Base-by-base conservation (phyloP, 2,329 filamentous ascomycete genomes). In the Aspergillus neoniger region DNA sequence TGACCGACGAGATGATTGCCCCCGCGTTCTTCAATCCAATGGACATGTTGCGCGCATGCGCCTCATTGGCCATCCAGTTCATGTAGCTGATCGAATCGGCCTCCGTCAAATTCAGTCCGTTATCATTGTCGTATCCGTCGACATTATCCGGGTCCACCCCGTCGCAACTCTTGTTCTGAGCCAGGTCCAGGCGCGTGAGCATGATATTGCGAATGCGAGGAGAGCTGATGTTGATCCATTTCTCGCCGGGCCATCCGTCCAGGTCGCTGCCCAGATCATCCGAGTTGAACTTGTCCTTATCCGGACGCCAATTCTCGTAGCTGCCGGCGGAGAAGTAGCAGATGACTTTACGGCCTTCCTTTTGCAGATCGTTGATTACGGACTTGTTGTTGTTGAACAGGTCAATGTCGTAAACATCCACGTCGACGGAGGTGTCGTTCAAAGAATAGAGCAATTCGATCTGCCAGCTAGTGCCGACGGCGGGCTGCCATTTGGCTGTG, bases 271-370 rank as follows among this genome's bases (percentile, higher is more conserved):
- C 89, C 44, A 86, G 71, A 65, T 91, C 88, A 0, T 74, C 71
- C 1, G 78, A 63, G 7, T 76, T 69, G 69, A 91, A 91, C 5
- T 83, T 67, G 30, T 69, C 70, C 17, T 81, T 80, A 70, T 91
- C 89, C 0, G 80, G 74, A 3, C 89, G 82, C 77, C 82, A 85
- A 55, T 85, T 71, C 74, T 92, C 89, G 67, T 83, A 90, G 7
- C 85, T 88, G 1, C 89, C 89, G 0, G 87, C 88, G 55, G 86
- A 88, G 77, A 91, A 91, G 76, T 92, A 92, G 78, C 89, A 92
- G 60, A 91, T 87, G 57, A 91, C 84, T 63, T 84, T 86, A 69
- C 84, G 84, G 8, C 82, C 83, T 28, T 80, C 68, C 3, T 66
- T 64, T 44, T 87, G 82, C 14, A 88, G 76, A 5, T 72, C 70